Percentiles rank a stretch among this genome's conserved stretches.
Conservation (phyloP, 176 grass and related monocot species). For the Neostapfia colusana region DNA sequence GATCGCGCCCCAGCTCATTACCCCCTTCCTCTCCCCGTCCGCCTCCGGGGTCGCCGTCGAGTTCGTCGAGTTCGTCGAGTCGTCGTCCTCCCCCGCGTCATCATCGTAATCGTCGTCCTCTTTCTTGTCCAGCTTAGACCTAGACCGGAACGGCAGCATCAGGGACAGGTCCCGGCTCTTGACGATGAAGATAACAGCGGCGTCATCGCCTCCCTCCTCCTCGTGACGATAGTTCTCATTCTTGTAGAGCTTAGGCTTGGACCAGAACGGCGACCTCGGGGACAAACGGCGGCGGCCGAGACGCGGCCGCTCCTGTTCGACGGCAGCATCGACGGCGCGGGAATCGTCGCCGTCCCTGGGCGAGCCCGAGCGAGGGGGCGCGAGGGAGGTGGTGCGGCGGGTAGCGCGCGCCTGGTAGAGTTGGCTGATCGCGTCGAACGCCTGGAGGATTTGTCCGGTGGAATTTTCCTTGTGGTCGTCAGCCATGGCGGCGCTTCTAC, state of each 20-base stretch:
- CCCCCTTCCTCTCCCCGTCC: conserved; percentile 61
- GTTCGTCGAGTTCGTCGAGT: background rate
- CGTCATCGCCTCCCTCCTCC: background rate
- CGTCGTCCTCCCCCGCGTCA: background rate
- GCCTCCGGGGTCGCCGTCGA: background rate
- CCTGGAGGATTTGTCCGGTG: conserved; percentile 58
- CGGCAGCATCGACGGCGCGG: background rate
- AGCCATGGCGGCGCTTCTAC: conserved; percentile 40
- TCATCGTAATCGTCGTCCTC: conserved; percentile 19
- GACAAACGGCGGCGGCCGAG: conserved; percentile 52
- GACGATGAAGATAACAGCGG: background rate
- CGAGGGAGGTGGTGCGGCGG: conserved; percentile 63
- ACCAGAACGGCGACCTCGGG: conserved; percentile 54
- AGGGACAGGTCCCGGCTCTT: conserved; percentile 47
- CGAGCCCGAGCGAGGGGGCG: conserved; percentile 41
- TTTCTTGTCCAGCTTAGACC: conserved; percentile 12
- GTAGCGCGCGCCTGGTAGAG: conserved; percentile 66
- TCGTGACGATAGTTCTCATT: conserved; percentile 22
- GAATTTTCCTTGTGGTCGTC: conserved; percentile 34
- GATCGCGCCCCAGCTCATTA: conserved; percentile 71
- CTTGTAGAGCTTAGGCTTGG: conserved; percentile 33
- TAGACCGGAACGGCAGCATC: conserved; percentile 60
- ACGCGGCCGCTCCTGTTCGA: conserved; percentile 15
- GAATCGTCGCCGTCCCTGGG: background rate
- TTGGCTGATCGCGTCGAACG: conserved; percentile 71